Evolutionary conservation across 257 asterid genomes (phyloP), one percentile per base, ranked within the genome.

Genomic region (Vinca minor): DNA sequence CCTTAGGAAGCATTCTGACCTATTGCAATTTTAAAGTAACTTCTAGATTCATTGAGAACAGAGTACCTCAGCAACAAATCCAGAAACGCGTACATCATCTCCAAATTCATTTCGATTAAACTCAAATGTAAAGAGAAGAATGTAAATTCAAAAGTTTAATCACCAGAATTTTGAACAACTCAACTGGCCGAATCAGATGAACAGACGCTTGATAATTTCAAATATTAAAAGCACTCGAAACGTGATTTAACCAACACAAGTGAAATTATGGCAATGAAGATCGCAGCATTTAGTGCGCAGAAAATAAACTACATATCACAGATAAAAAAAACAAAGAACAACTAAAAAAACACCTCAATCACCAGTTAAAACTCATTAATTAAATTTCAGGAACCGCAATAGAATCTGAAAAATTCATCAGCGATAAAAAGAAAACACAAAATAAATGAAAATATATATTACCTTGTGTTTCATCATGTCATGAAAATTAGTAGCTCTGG

Each of bases 391-490:
- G 6, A 38, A 41, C 36, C 34, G 11, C 34, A 63, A 5, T 8
- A 12, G 25, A 32, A 52, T n/a, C 21, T 20, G 5, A 29, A 53
- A 26, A 3, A 42, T 32, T 35, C 61, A 11, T 12, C 45, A 21
- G 13, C 28, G n/a, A 44, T 25, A 8, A 6, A 26, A 52, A 3
- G 11, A n/a, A n/a, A 17, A 44, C 11, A 29, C 49, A 39, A 58
- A 25, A 66, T 17, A 20, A 9, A 18, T 28, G 25, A 57, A 53
- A 4, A 32, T 31, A 13, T 15, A 1, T 31, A 62, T n/a, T 23
- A 68, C 78, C 78, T 73, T 63, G 53, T 68, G 44, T 58, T 59
- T 69, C 67, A 63, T 21, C 58, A 23, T 21, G 53, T 68, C 59
- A 57, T 66, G 74, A 58, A 49, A 49, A 48, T 52, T 54, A 49